phyloP scores from a whole-genome alignment of 768 basidiomycete genomes.

The Lactifluus rugatus region DNA sequence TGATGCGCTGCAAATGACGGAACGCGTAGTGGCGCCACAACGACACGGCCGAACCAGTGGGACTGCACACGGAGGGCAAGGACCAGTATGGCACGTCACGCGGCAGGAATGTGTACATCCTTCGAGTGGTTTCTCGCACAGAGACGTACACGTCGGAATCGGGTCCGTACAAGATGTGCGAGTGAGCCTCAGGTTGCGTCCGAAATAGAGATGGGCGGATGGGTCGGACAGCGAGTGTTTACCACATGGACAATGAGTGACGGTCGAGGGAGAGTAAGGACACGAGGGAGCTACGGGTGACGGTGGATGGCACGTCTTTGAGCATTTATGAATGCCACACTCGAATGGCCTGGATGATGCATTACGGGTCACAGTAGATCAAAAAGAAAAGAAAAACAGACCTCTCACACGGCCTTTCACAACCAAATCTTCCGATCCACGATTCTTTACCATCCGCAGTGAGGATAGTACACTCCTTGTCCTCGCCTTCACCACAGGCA shows the following conservation, averaged over 20 bases:
- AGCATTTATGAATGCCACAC: slow-evolving; percentile 70
- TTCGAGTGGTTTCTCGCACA: slow-evolving; percentile 53
- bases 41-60: slow-evolving; percentile 71
- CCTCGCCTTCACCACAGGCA: slow-evolving; percentile 56
- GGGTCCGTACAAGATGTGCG: slow-evolving; percentile 53
- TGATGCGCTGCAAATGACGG: slow-evolving; percentile 42
- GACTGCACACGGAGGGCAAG: slow-evolving; percentile 73
- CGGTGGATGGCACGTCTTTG: slow-evolving; percentile 70
- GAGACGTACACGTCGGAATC: slow-evolving; percentile 68
- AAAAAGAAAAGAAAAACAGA: slow-evolving; percentile 22
- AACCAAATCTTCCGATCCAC: slow-evolving; percentile 64
- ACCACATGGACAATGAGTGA: slow-evolving; percentile 80
- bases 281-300: slow-evolving; percentile 48
- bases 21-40: slow-evolving; percentile 64
- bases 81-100: slow-evolving; percentile 59
- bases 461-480: slow-evolving; percentile 31
- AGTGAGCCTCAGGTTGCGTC: slow-evolving; percentile 33
- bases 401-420: slow-evolving; percentile 52
- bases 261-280: slow-evolving; percentile 57
- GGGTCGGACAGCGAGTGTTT: slow-evolving; percentile 40
- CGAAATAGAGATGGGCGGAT: slow-evolving; percentile 24
- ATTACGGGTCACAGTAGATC: not conserved
- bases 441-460: slow-evolving; percentile 31
- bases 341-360: slow-evolving; percentile 45
- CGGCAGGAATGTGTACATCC: slow-evolving; percentile 71